Evolutionary conservation across 495 filamentous ascomycete genomes (phyloP).

Genomic region (Copromyces sp.): DNA sequence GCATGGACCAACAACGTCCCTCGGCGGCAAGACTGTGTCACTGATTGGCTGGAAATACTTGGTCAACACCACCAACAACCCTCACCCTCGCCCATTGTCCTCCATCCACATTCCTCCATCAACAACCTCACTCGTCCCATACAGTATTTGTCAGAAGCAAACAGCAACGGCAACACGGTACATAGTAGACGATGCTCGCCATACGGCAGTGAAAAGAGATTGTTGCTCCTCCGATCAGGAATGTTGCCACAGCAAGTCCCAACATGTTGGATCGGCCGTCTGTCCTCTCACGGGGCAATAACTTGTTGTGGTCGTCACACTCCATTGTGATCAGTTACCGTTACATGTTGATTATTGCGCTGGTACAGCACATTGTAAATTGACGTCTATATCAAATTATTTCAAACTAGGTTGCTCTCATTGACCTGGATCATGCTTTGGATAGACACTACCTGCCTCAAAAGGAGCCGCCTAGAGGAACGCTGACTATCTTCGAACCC

Average conservation of each 20-base stretch:
- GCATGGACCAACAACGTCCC: background rate
- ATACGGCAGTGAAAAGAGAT: background rate
- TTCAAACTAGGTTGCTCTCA: background rate
- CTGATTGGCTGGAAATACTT: background rate
- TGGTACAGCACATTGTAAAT: background rate
- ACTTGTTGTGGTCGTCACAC: background rate
- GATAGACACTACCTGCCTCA: background rate
- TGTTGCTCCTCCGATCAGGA: background rate
- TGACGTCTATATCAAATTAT: background rate
- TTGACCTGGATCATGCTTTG: background rate
- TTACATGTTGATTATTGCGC: background rate
- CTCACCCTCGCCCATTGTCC: background rate
- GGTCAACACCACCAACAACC: background rate
- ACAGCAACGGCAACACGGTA: background rate
- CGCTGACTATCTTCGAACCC: background rate
- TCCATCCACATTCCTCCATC: background rate
- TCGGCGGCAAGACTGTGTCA: background rate
- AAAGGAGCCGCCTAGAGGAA: background rate
- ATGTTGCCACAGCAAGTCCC: background rate
- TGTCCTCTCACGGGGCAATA: background rate
- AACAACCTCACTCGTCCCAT: background rate
- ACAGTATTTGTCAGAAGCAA: background rate
- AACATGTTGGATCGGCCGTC: background rate
- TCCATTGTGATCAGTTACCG: background rate
- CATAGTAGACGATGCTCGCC: background rate